phyloP scores from a whole-genome alignment of 345 rosid genomes.

The Geranium rotundifolium region DNA sequence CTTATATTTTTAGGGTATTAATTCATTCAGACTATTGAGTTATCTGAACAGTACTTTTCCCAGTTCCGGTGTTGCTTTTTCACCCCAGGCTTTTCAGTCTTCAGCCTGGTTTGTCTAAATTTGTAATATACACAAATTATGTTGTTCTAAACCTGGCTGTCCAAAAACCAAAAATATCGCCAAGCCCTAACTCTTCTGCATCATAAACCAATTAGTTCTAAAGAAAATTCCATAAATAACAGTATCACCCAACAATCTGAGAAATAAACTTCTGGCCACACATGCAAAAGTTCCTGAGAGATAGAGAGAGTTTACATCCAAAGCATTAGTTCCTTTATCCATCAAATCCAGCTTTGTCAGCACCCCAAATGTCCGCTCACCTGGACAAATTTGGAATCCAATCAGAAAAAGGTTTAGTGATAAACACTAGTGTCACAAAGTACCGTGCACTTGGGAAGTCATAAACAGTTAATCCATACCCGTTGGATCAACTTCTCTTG shows the following conservation, averaged over 20 bases:
- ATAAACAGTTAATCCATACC: slow-evolving; percentile 28
- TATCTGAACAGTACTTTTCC: no score
- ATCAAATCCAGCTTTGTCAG: slow-evolving; percentile 85
- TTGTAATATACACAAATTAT: no score
- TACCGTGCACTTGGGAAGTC: neutral
- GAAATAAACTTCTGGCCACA: neutral
- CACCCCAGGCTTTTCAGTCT: no score
- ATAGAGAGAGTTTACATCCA: slow-evolving; percentile 41
- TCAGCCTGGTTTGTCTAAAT: no score
- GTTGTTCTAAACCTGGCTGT: no score
- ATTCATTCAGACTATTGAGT: no score
- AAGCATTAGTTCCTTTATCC: slow-evolving; percentile 90
- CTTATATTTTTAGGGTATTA: no score
- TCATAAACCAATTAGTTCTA: no score
- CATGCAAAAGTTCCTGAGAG: neutral
- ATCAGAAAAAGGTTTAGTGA: neutral
- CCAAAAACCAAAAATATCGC: no score
- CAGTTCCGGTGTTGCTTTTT: no score
- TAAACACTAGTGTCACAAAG: neutral
- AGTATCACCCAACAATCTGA: neutral
- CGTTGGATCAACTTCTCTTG: slow-evolving; percentile 72
- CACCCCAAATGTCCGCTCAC: slow-evolving; percentile 86
- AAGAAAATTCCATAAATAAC: no score
- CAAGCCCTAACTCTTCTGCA: no score
- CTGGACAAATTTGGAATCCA: slow-evolving; percentile 19